Conservation (phyloP, 805 yeast species). For the Monosporozyma aerobia region DNA sequence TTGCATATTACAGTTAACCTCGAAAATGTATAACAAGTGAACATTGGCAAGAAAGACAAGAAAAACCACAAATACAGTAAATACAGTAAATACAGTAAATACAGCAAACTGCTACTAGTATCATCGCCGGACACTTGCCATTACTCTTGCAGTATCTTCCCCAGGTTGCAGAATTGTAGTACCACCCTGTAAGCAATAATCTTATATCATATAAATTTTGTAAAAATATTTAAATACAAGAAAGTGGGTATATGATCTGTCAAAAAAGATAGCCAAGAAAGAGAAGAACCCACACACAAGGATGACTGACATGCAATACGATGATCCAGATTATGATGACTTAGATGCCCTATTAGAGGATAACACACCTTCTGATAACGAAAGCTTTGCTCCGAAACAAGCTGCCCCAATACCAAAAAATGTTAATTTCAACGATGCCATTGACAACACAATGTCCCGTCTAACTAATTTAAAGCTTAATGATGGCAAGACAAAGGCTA, state of each 20-base stretch:
- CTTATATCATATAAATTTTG: no score
- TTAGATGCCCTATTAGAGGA: constrained; percentile 82
- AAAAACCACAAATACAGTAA: no score
- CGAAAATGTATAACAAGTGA: no score
- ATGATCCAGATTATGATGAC: constrained; percentile 59
- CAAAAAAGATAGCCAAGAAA: not conserved
- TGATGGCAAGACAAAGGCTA: constrained; percentile 6
- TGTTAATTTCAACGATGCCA: not conserved
- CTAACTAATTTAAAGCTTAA: not conserved
- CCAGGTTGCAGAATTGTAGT: no score
- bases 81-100: no score
- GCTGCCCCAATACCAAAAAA: constrained; percentile 10
- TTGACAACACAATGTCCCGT: not conserved
- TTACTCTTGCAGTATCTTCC: no score
- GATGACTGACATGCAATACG: constrained; percentile 32
- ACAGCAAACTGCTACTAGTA: no score
- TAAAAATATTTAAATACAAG: not conserved
- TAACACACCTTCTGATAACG: constrained; percentile 28
- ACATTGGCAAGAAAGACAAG: no score
- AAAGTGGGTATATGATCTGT: not conserved
- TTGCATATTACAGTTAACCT: no score
- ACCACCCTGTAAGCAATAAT: no score
- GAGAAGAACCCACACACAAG: not conserved
- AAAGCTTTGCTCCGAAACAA: not conserved
- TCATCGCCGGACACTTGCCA: no score